Percentiles rank a stretch among this genome's conserved stretches.
phyloP scores from a whole-genome alignment of 2,329 filamentous ascomycete genomes.

The Arachnomyces sp. region DNA sequence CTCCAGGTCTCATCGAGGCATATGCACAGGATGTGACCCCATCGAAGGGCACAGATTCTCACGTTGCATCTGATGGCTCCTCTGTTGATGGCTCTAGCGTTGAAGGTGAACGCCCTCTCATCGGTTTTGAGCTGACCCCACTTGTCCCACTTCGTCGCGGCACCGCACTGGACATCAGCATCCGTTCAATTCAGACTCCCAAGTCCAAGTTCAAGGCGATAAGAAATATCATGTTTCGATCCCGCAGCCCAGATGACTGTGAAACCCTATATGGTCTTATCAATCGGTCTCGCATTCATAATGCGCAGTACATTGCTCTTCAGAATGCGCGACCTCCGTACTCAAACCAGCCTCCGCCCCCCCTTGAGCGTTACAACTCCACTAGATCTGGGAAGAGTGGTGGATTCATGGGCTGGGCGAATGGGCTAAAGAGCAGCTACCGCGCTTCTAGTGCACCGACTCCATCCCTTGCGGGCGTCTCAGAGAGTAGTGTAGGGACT shows the following conservation, averaged over 20 bases:
- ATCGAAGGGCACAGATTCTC: slow-evolving; percentile 19
- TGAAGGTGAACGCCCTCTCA: slow-evolving; percentile 39
- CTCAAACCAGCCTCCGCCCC: slow-evolving; percentile 36
- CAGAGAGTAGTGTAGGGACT: slow-evolving; percentile 65
- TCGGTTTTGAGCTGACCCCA: slow-evolving; percentile 79
- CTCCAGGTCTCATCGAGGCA: slow-evolving; percentile 57
- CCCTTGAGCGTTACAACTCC: slow-evolving; percentile 44
- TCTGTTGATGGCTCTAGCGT: neutral
- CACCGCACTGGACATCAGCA: slow-evolving; percentile 86
- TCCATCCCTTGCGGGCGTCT: slow-evolving; percentile 51
- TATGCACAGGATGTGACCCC: slow-evolving; percentile 48
- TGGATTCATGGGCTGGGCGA: slow-evolving; percentile 44
- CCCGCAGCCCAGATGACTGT: slow-evolving; percentile 66
- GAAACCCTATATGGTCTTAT: slow-evolving; percentile 75
- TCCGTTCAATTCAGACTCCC: slow-evolving; percentile 72
- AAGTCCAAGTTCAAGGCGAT: slow-evolving; percentile 60
- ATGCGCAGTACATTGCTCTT: slow-evolving; percentile 76
- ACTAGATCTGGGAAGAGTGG: slow-evolving; percentile 32
- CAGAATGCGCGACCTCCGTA: slow-evolving; percentile 54
- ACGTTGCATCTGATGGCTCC: slow-evolving; percentile 12
- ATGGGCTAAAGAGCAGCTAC: slow-evolving; percentile 44
- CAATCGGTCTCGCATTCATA: slow-evolving; percentile 82
- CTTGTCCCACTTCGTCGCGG: slow-evolving; percentile 83
- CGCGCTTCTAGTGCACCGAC: slow-evolving; percentile 49
- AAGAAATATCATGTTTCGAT: slow-evolving; percentile 86